These are phyloP conservation scores for Tetrapisispora fleetii DNA, from an alignment of 805 yeast genomes.

Conservation along the genomic window DNA sequence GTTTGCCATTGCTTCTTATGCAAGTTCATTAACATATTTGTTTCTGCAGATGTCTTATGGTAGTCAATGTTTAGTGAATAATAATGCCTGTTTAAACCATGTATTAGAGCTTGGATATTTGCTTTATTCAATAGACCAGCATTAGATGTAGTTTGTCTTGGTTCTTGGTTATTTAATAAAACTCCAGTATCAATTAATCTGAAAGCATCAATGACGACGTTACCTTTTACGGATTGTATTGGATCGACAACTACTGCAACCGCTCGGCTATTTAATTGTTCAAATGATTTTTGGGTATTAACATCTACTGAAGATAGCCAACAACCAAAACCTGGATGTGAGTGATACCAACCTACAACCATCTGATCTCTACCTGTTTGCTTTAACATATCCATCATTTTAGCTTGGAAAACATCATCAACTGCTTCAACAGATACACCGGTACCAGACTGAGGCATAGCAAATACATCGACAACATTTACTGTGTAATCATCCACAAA, in stretches of 20 bases:
- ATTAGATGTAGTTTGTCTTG: slow-evolving; percentile 94
- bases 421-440: slow-evolving; percentile 99
- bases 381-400: slow-evolving; percentile 98
- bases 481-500: slow-evolving; percentile 96
- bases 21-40: slow-evolving; percentile 84
- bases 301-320: slow-evolving; percentile 98
- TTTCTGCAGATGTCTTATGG: slow-evolving; percentile 84
- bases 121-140: slow-evolving; percentile 94
- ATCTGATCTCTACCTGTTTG: slow-evolving; percentile 99
- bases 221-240: slow-evolving; percentile 96
- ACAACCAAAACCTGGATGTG: slow-evolving; percentile 99
- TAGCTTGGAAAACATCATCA: slow-evolving; percentile 96
- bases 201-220: slow-evolving; percentile 97
- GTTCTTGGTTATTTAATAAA: slow-evolving; percentile 92
- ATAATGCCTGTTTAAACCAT: slow-evolving; percentile 93
- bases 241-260: slow-evolving; percentile 99
- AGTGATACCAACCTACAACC: slow-evolving; percentile 99
- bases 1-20: slow-evolving; percentile 96
- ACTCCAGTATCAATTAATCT: slow-evolving; percentile 82
- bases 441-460: slow-evolving; percentile 98
- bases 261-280: slow-evolving; percentile 88
- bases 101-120: slow-evolving; percentile 91
- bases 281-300: slow-evolving; percentile 95
- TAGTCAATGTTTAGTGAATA: slow-evolving; percentile 93
- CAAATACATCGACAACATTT: slow-evolving; percentile 95